Percentiles rank a stretch among this genome's conserved stretches.
Conservation (phyloP, 352 stramenopile genomes). For the Globisporangium iwayamae region DNA sequence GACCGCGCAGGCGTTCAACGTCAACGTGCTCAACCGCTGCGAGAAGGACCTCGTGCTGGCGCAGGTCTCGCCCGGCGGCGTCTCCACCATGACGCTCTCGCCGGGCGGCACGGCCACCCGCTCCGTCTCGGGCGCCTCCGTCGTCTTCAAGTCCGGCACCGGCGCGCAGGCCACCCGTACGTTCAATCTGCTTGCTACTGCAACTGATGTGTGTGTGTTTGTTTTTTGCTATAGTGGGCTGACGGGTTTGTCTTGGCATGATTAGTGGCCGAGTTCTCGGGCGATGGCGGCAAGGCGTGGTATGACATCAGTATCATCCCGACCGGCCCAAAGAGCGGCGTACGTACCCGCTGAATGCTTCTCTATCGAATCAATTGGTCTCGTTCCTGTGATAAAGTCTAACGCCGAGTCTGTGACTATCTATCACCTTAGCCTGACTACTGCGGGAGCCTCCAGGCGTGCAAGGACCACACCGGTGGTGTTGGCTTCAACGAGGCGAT, state of each 20-base stretch:
- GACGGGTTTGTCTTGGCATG: not conserved
- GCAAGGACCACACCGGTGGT: constrained; percentile 58
- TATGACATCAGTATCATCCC: constrained; percentile 80
- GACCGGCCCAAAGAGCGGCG: constrained; percentile 50
- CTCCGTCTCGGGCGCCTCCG: constrained; percentile 25
- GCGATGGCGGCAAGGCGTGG: constrained; percentile 45
- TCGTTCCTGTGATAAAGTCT: not conserved
- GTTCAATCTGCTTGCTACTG: constrained; percentile 17
- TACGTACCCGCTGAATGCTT: constrained; percentile 24
- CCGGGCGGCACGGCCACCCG: constrained; percentile 30
- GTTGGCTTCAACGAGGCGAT: constrained; percentile 67
- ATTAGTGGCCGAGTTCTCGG: constrained; percentile 66
- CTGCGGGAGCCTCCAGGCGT: constrained; percentile 44
- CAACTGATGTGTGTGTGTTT: not conserved
- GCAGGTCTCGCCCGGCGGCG: constrained; percentile 26
- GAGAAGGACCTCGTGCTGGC: constrained; percentile 40
- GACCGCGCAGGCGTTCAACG: constrained; percentile 21
- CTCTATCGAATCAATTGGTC: too few species aligned
- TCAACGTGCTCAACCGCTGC: constrained; percentile 65
- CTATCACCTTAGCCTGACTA: constrained; percentile 35
- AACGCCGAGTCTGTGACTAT: not conserved
- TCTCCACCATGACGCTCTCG: constrained; percentile 26
- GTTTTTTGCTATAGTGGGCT: too few species aligned
- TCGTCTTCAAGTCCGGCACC: constrained; percentile 47
- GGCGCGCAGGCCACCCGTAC: constrained; percentile 54